These are phyloP conservation scores for Colletotrichum sojae DNA, from an alignment of 2,329 filamentous ascomycete genomes.

Conservation along the genomic window DNA sequence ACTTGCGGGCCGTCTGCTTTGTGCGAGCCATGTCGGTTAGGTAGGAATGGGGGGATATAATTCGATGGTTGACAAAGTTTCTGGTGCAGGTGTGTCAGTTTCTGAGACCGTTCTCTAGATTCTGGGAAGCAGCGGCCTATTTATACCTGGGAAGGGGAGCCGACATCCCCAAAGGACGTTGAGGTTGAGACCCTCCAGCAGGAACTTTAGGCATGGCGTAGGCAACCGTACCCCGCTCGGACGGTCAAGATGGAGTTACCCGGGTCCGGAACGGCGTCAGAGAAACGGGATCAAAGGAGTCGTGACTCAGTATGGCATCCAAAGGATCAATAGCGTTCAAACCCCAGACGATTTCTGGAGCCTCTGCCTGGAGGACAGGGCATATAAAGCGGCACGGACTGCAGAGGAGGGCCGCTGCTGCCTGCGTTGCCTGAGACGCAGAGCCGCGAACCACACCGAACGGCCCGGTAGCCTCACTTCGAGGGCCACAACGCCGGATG, in stretches of 20 bases:
- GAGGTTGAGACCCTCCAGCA: not conserved
- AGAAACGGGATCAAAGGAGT: not conserved
- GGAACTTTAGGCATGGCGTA: constrained; percentile 7
- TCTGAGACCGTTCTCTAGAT: no score
- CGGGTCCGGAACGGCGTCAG: constrained; percentile 3
- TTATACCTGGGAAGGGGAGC: not conserved
- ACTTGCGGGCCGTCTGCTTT: constrained; percentile 11
- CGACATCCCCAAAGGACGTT: not conserved
- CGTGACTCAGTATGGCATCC: constrained; percentile 17
- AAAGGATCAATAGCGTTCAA: constrained; percentile 8
- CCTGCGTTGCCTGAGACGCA: constrained; percentile 18
- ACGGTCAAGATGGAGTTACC: constrained; percentile 28
- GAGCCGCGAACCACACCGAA: not conserved
- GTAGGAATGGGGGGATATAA: not conserved
- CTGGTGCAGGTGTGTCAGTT: no score
- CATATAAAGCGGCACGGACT: not conserved
- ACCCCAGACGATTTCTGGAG: not conserved
- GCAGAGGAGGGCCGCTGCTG: not conserved
- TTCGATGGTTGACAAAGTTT: not conserved
- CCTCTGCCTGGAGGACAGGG: not conserved
- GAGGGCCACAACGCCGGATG: not conserved
- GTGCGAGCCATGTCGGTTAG: constrained; percentile 22
- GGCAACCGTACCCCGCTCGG: constrained; percentile 34
- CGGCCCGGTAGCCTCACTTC: constrained; percentile 3
- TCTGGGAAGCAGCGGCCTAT: not conserved